Conservation (phyloP, 73 alveolate genomes). For the Paraurostyla sp. region DNA sequence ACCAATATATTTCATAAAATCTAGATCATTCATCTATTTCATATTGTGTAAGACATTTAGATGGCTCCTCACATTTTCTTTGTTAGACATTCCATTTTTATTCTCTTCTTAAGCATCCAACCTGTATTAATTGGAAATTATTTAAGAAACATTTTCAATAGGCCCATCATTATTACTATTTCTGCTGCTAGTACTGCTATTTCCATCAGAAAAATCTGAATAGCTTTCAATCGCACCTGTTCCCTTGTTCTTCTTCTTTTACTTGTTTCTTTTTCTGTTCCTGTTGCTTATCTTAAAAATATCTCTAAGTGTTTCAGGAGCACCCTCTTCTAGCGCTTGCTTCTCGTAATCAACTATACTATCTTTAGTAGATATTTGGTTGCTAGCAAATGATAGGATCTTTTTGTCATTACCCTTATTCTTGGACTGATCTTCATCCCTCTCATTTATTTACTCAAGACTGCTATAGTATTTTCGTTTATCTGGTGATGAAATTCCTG, state of each 20-base stretch:
- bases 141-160: not conserved
- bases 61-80: not conserved
- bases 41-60: not conserved
- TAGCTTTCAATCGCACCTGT: not conserved
- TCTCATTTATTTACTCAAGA: conserved; percentile 9
- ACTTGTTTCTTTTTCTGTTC: conserved; percentile 59
- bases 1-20: conserved; percentile 10
- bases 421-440: conserved; percentile 1
- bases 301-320: conserved; percentile 54
- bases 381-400: too few species aligned
- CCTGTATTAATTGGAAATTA: conserved; percentile 13
- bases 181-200: not conserved
- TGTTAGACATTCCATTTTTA: not conserved
- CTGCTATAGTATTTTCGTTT: not conserved
- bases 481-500: conserved; percentile 26
- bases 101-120: too few species aligned
- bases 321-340: conserved; percentile 36
- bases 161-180: not conserved
- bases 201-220: too few species aligned
- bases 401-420: not conserved
- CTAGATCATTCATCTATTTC: not conserved
- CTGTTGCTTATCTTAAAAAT: conserved; percentile 65
- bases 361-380: not conserved
- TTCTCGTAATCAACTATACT: not conserved
- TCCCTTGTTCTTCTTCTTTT: conserved; percentile 60